Percentiles rank a stretch among this genome's conserved stretches.
Evolutionary conservation across 2,329 filamentous ascomycete genomes (phyloP).

Genomic region (Ceratocystis destructans): DNA sequence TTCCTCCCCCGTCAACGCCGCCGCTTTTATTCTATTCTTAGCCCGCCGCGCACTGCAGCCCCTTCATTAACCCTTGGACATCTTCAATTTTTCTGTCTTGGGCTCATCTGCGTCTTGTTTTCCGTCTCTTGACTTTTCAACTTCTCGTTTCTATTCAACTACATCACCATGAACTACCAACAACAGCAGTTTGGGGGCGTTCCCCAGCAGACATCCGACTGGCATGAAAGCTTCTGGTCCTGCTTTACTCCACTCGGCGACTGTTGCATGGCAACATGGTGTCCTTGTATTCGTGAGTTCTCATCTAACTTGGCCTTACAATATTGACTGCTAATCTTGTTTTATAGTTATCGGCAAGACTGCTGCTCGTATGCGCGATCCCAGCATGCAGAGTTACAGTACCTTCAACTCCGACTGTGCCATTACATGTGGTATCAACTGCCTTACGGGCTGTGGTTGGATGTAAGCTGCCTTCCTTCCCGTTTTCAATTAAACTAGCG

Average conservation of each 20-base stretch:
- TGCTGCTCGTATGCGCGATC: slow-evolving; percentile 32
- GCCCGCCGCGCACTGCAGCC: not conserved
- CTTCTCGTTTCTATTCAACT: not conserved
- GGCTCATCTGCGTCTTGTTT: not conserved
- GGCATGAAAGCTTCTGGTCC: slow-evolving; percentile 29
- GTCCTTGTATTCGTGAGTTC: slow-evolving; percentile 34
- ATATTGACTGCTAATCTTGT: not conserved
- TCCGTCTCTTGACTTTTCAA: slow-evolving; percentile 8
- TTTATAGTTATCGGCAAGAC: slow-evolving; percentile 32
- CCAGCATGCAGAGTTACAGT: slow-evolving; percentile 29
- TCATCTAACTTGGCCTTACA: not conserved
- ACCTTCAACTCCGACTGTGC: slow-evolving; percentile 31
- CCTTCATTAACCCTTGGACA: slow-evolving; percentile 1
- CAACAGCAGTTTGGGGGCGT: not conserved
- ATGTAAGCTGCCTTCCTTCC: slow-evolving; percentile 25
- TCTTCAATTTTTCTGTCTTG: not conserved
- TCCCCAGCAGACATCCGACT: slow-evolving; percentile 21
- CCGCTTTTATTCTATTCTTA: slow-evolving; percentile 1
- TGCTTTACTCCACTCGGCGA: slow-evolving; percentile 29
- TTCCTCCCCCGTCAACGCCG: not conserved
- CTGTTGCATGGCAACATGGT: slow-evolving; percentile 29
- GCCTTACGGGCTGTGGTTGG: slow-evolving; percentile 32
- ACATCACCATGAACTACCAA: slow-evolving; percentile 7
- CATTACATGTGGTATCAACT: slow-evolving; percentile 29
- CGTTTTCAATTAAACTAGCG: not conserved